Percentiles rank a stretch among this genome's conserved stretches.
These are phyloP conservation scores for Rhytidhysteron rufulum DNA, from an alignment of 2,329 filamentous ascomycete genomes.

Conservation along the genomic window DNA sequence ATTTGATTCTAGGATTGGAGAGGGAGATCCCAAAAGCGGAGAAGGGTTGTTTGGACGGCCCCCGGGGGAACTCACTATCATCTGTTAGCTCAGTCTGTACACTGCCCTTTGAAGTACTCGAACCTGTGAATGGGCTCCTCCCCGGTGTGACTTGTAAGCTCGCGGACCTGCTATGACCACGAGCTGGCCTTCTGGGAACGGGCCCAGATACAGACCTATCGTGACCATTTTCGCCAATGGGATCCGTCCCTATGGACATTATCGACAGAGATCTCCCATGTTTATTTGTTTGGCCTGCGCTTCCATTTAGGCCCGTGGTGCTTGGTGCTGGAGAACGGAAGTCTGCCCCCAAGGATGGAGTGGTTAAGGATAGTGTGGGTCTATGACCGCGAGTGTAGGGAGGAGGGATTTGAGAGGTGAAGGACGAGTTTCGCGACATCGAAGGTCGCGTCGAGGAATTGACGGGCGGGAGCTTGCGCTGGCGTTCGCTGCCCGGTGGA, in stretches of 20 bases:
- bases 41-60: slow-evolving; percentile 37
- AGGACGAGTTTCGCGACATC: slow-evolving; percentile 34
- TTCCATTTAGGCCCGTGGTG: slow-evolving; percentile 20
- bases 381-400: slow-evolving; percentile 56
- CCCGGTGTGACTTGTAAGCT: slow-evolving; percentile 72
- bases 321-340: slow-evolving; percentile 20
- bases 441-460: slow-evolving; percentile 31
- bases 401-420: slow-evolving; percentile 25
- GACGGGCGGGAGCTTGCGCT: slow-evolving; percentile 36
- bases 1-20: slow-evolving; percentile 25
- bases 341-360: slow-evolving; percentile 30
- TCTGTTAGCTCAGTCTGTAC: no score
- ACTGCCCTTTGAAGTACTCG: no score
- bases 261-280: slow-evolving; percentile 49
- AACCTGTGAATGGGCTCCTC: slow-evolving; percentile 31
- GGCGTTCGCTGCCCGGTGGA: slow-evolving; percentile 29
- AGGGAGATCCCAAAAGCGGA: slow-evolving; percentile 38
- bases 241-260: slow-evolving; percentile 46
- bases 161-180: slow-evolving; percentile 71
- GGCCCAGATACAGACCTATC: slow-evolving; percentile 14
- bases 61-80: no score
- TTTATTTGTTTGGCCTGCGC: slow-evolving; percentile 17
- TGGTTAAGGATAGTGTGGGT: slow-evolving; percentile 61
- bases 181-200: slow-evolving; percentile 45
- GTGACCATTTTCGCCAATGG: slow-evolving; percentile 25